phyloP scores from a whole-genome alignment of 257 asterid genomes.

The Forsythia suspensa region DNA sequence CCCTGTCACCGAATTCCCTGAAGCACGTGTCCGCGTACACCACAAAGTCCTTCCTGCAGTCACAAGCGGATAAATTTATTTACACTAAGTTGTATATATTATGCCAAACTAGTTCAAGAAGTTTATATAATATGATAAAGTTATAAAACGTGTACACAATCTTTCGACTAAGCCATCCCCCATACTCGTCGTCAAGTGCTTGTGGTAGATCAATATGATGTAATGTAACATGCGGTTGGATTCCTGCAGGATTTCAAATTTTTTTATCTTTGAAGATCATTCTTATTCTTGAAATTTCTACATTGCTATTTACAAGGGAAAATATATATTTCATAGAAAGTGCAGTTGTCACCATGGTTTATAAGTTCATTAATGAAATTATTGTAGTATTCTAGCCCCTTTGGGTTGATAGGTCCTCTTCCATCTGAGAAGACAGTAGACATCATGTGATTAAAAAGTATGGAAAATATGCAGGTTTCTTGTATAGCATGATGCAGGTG shows the following conservation, averaged over 20 bases:
- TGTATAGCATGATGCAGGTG: not conserved
- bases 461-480: not conserved
- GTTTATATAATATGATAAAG: not conserved
- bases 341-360: constrained; percentile 35
- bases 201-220: constrained; percentile 58
- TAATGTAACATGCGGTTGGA: constrained; percentile 55
- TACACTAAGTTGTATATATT: not conserved
- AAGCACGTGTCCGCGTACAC: constrained; percentile 55
- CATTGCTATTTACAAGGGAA: not conserved
- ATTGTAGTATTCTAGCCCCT: constrained; percentile 56
- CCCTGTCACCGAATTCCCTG: constrained; percentile 60
- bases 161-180: constrained; percentile 52
- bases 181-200: constrained; percentile 55
- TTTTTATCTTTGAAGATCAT: not conserved
- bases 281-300: not conserved
- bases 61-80: not conserved
- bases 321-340: constrained; percentile 1
- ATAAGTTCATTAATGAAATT: constrained; percentile 48
- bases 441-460: not conserved
- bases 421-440: constrained; percentile 34
- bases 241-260: constrained; percentile 38
- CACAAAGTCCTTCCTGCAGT: constrained; percentile 45
- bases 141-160: constrained; percentile 38
- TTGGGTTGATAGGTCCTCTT: constrained; percentile 41
- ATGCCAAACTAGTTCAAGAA: not conserved